Evolutionary conservation across 495 filamentous ascomycete species (phyloP).

Genomic region (Trichoderma asperelloides): DNA sequence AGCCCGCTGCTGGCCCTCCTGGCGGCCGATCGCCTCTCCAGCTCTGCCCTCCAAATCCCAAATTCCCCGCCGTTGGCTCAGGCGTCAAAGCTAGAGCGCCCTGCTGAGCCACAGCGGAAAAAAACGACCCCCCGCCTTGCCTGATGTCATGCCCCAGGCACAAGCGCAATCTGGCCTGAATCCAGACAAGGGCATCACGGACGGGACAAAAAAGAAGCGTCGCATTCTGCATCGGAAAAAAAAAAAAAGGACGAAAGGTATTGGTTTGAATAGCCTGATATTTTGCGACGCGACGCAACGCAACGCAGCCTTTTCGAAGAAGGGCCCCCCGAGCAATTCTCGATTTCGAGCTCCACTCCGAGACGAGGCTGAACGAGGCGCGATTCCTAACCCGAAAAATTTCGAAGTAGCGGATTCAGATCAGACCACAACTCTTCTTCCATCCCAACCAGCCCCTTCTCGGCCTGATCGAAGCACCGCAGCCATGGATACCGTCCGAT

Average conservation of each 20-base stretch:
- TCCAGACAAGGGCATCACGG: background rate
- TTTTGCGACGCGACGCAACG: background rate
- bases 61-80: background rate
- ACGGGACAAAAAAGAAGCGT: background rate
- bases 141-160: constrained; percentile 7
- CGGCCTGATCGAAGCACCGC: background rate
- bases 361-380: too few relatives aligned
- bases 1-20: background rate
- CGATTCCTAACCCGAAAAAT: too few relatives aligned
- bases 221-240: constrained; percentile 1
- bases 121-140: background rate
- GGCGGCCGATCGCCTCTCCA: constrained; percentile 4
- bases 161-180: constrained; percentile 7
- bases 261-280: background rate
- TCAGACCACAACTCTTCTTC: background rate
- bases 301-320: background rate
- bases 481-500: constrained; percentile 47
- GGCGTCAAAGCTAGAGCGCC: background rate
- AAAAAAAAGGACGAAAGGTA: background rate
- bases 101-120: background rate
- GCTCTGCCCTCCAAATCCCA: background rate
- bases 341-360: too few relatives aligned
- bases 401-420: background rate
- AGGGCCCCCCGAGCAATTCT: too few relatives aligned
- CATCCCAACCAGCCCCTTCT: background rate